phyloP scores from a whole-genome alignment of 1,284 basidiomycete genomes.

The Neolentinus lepideus region DNA sequence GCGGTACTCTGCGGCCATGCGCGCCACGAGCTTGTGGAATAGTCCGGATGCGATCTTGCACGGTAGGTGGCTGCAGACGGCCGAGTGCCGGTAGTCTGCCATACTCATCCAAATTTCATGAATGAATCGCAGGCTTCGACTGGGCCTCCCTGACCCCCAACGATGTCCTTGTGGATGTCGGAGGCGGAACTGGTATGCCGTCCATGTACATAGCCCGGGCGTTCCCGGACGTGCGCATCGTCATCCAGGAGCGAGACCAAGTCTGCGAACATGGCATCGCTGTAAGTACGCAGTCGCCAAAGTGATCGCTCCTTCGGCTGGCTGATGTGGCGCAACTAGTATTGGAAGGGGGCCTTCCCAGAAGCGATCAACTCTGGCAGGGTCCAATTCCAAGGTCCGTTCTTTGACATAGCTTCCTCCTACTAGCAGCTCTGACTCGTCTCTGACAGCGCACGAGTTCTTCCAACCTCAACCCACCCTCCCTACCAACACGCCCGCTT shows the following conservation, averaged over 20 bases:
- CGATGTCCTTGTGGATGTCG: conserved; percentile 19
- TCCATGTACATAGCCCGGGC: conserved; percentile 18
- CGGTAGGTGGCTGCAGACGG: conserved; percentile 34
- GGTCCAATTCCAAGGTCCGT: conserved; percentile 8
- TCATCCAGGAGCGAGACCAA: conserved; percentile 21
- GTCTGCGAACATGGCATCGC: conserved; percentile 17
- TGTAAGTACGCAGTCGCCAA: conserved; percentile 8
- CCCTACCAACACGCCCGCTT: conserved; percentile 14
- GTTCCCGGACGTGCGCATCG: conserved; percentile 20
- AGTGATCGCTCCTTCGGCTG: background rate
- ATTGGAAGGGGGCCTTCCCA: conserved; percentile 12
- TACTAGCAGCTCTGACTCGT: background rate
- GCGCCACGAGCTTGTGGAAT: conserved; percentile 16
- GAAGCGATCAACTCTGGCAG: conserved; percentile 10
- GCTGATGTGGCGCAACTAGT: conserved; percentile 5
- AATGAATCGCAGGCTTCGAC: background rate
- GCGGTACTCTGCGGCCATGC: conserved; percentile 19
- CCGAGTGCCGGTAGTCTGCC: too few species aligned
- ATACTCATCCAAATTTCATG: too few species aligned
- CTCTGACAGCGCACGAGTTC: conserved; percentile 19
- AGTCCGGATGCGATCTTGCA: conserved; percentile 14
- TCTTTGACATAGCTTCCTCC: background rate
- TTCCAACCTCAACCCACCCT: conserved; percentile 21
- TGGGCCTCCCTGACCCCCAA: background rate
- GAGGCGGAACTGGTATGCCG: conserved; percentile 25